Conservation (phyloP, 2,329 filamentous ascomycete genomes). For the Fusarium gaditjirri region DNA sequence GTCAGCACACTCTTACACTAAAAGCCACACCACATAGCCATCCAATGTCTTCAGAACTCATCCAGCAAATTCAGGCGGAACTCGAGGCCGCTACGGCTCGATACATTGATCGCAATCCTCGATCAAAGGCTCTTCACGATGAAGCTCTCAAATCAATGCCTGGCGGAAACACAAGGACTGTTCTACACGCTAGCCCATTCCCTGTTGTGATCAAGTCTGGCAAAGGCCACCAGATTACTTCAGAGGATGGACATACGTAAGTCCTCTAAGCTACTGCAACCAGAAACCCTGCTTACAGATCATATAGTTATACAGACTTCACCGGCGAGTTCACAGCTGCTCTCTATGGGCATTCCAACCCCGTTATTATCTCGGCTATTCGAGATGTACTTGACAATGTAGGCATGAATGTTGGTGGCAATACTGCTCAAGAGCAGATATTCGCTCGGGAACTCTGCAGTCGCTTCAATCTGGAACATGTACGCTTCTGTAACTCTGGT, state of each 20-base stretch:
- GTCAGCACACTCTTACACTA: background rate
- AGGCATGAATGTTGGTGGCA: conserved; percentile 66
- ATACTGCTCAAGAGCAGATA: conserved; percentile 61
- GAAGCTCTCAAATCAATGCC: conserved; percentile 52
- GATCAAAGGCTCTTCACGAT: conserved; percentile 52
- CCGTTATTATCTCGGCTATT: conserved; percentile 62
- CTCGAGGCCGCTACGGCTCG: conserved; percentile 48
- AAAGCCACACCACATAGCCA: background rate
- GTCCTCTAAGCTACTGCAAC: background rate
- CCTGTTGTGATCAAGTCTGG: conserved; percentile 55
- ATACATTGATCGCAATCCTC: conserved; percentile 52
- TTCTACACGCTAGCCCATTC: conserved; percentile 57
- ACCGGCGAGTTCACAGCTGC: conserved; percentile 72
- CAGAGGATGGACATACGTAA: conserved; percentile 54
- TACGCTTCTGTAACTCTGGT: conserved; percentile 73
- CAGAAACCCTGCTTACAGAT: background rate
- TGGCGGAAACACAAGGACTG: conserved; percentile 59
- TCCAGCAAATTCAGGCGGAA: conserved; percentile 39
- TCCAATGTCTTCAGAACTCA: conserved; percentile 37
- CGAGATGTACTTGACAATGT: conserved; percentile 53
- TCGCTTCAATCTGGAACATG: conserved; percentile 65
- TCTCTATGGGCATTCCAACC: conserved; percentile 73
- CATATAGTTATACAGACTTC: conserved; percentile 65
- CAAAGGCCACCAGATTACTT: conserved; percentile 50
- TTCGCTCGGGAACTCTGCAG: conserved; percentile 63